Evolutionary conservation across 148 eudicot genomes (phyloP), one percentile per base, ranked within the genome.

Genomic region (Vaccinium macrocarpon): DNA sequence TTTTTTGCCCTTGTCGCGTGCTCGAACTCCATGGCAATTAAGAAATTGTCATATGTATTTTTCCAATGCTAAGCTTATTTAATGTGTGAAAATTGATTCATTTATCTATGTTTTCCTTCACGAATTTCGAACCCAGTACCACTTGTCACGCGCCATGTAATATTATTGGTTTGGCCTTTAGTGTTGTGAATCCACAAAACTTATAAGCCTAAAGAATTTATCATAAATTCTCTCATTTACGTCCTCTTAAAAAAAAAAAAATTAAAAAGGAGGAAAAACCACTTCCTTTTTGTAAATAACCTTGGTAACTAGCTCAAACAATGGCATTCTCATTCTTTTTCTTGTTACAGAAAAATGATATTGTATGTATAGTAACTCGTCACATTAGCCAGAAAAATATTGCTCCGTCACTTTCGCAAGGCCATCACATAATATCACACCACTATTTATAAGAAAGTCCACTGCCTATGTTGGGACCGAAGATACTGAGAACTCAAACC

Each of bases 91-190:
- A 18, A 42, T 42, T 42, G 46, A 42, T 42, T 42, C 5, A 9
- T n/a, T 11, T 55, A 19, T 14, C 8, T 48, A 25, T 82, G 14
- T 4, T n/a, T 51, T 14, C 6, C 77, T 57, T 81, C 29, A 19
- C 78, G 12, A 70, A 70, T 68, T 82, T 64, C 77, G 23, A 71
- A 51, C 84, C 76, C 64, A 82, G 48, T 5, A 61, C 74, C 35
- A 59, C 38, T 64, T 64, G 74, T 64, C 75, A 64, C 46, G 57
- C 42, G 52, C 75, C 56, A 14, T 21, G 10, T 49, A 23, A 5
- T 15, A 23, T 13, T 79, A 15, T 32, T 6, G 2, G 35, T 3
- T 21, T 6, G 15, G 7, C 6, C 8, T 5, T 77, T 7, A 10
- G 32, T 50, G 53, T 49, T 52, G 3, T 3, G n/a, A 23, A 11